A percentile compares a stretch with the other conserved stretches of the same genome.
phyloP scores from a whole-genome alignment of 2,329 filamentous ascomycete species.

The Fusarium xyrophilum region DNA sequence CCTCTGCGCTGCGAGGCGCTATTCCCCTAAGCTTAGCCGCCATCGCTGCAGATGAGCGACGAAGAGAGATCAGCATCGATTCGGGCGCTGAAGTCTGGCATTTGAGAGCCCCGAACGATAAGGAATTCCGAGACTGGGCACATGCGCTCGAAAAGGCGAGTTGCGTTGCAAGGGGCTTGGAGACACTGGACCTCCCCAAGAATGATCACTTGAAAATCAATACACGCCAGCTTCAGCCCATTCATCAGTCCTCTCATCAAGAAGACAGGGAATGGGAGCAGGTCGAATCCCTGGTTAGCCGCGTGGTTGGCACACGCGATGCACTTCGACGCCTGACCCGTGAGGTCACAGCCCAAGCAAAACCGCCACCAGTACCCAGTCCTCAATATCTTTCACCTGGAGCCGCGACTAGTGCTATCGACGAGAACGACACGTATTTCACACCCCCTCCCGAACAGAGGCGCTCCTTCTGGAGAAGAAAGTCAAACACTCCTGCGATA shows the following conservation, averaged over 20 bases:
- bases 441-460: slow-evolving; percentile 51
- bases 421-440: slow-evolving; percentile 67
- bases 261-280: slow-evolving; percentile 88
- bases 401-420: slow-evolving; percentile 51
- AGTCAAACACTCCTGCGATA: slow-evolving; percentile 65
- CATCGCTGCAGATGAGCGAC: slow-evolving; percentile 85
- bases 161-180: slow-evolving; percentile 64
- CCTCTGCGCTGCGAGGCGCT: slow-evolving; percentile 87
- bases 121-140: slow-evolving; percentile 89
- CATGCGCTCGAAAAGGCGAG: slow-evolving; percentile 84
- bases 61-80: slow-evolving; percentile 93
- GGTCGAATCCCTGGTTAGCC: slow-evolving; percentile 83
- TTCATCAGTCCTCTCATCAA: slow-evolving; percentile 50
- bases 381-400: slow-evolving; percentile 51
- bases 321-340: slow-evolving; percentile 85
- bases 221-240: slow-evolving; percentile 38
- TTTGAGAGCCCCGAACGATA: slow-evolving; percentile 78
- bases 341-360: slow-evolving; percentile 70
- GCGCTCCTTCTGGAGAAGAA: slow-evolving; percentile 91
- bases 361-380: slow-evolving; percentile 32
- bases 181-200: slow-evolving; percentile 45
- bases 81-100: slow-evolving; percentile 98
- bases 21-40: slow-evolving; percentile 92
- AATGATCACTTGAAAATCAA: slow-evolving; percentile 41
- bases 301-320: slow-evolving; percentile 86